Percentiles rank a stretch among this genome's conserved stretches.
Evolutionary conservation across 768 basidiomycete species (phyloP).

Genomic region (Tulasnella calospora): DNA sequence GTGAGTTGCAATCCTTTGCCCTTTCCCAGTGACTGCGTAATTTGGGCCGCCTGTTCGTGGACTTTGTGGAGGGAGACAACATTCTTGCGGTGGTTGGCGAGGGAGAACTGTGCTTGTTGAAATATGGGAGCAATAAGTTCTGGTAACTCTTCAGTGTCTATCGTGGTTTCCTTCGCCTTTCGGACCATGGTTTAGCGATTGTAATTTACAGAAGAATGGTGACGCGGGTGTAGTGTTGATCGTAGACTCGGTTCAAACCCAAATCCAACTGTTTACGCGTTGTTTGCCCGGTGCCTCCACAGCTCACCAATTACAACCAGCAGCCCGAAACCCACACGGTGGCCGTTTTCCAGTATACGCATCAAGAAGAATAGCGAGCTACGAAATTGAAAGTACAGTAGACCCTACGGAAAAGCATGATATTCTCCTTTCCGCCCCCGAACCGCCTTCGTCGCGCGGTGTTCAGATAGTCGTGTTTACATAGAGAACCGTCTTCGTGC

Average conservation of each 20-base stretch:
- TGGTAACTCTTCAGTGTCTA: background rate
- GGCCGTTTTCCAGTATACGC: no score
- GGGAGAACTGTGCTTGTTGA: conserved; percentile 66
- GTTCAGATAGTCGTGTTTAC: background rate
- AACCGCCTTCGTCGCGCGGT: no score
- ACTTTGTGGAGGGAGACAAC: conserved; percentile 75
- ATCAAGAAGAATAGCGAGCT: no score
- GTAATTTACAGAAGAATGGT: background rate
- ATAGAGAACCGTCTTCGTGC: background rate
- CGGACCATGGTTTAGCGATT: conserved; percentile 9
- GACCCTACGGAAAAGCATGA: background rate
- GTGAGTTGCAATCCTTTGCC: conserved; percentile 52
- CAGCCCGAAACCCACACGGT: background rate
- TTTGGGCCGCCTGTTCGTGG: conserved; percentile 57
- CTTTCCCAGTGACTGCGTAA: conserved; percentile 48
- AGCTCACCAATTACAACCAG: background rate
- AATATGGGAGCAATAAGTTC: conserved; percentile 58
- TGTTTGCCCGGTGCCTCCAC: background rate
- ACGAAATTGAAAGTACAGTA: no score
- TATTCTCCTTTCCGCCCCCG: background rate
- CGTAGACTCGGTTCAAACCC: background rate
- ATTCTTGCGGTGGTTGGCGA: conserved; percentile 87
- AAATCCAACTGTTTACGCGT: conserved; percentile 16
- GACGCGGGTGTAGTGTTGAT: background rate
- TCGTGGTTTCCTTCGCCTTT: background rate